These are phyloP conservation scores for Pachyrhizus erosus DNA, from an alignment of 306 rosid species.

Conservation along the genomic window DNA sequence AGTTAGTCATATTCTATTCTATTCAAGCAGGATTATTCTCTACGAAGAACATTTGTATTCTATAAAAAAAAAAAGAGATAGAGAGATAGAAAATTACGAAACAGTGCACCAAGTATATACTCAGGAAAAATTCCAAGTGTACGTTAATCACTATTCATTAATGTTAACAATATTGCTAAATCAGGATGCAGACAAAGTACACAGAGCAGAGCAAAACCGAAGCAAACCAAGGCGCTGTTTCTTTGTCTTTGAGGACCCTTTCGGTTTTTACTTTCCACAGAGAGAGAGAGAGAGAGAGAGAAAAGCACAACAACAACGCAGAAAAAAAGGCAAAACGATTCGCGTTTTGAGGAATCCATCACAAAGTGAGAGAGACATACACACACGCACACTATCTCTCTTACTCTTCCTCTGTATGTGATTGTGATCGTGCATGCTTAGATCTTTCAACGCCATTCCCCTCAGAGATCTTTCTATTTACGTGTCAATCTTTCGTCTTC, in stretches of 20 bases:
- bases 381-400: neutral
- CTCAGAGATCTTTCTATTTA: slow-evolving; percentile 44
- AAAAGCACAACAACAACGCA: neutral
- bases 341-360: slow-evolving; percentile 15
- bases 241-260: neutral
- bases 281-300: neutral
- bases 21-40: too few species aligned
- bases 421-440: slow-evolving; percentile 28
- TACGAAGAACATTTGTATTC: too few species aligned
- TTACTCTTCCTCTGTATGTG: neutral
- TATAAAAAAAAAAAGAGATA: too few species aligned
- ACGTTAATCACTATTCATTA: too few species aligned
- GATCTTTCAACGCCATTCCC: slow-evolving; percentile 48
- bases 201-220: neutral
- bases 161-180: too few species aligned
- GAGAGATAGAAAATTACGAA: too few species aligned
- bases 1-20: too few species aligned
- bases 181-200: neutral
- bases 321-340: neutral
- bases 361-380: neutral
- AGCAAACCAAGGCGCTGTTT: neutral
- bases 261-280: neutral
- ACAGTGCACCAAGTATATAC: too few species aligned
- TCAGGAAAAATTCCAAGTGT: too few species aligned
- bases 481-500: slow-evolving; percentile 18